Evolutionary conservation across 257 asterid genomes (phyloP), one percentile per base, ranked within the genome.

Genomic region (Cynanchum wilfordii): DNA sequence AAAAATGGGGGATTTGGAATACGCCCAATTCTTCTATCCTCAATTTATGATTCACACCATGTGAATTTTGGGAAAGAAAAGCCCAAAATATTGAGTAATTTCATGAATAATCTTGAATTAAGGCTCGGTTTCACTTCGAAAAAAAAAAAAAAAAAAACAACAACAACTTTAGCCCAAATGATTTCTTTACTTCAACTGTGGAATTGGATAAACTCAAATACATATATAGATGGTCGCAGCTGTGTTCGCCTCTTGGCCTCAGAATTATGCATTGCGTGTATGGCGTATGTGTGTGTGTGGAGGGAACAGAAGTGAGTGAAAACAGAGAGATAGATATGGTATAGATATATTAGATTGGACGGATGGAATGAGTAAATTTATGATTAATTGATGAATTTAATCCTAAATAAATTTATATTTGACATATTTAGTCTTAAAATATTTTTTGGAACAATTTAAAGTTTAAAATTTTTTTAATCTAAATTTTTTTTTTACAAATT

Each of bases 21-120:
- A 47, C n/a, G 49, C 4, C 4, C 4, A 54, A n/a, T 66, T 29
- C 27, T 20, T 24, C 20, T 15, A 8, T 24, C 10, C n/a, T 16
- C 10, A 67, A 57, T 20, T 58, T 42, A 75, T 40, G 20, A 17
- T 36, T 40, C 58, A 51, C 12, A 36, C 45, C 66, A 62, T 60
- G 49, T 9, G 66, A 76, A 51, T 59, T 70, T 40, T 22, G 54
- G 70, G 75, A 76, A 25, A 55, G n/a, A 10, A 70, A 55, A 16
- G 29, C 57, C 62, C 57, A 42, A 50, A 24, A 60, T 54, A 51
- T 24, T 27, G 57, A 62, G 7, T 12, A 40, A 12, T 52, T 25
- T 66, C 57, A 52, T 60, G 19, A 52, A n/a, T 76, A 60, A 69
- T 54, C 60, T 20, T 44, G 78, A 75, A 56, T 55, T 20, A 9